These are phyloP conservation scores for Neckera pumila DNA, from an alignment of 225 moss, liverwort and hornwort species.

Conservation along the genomic window DNA sequence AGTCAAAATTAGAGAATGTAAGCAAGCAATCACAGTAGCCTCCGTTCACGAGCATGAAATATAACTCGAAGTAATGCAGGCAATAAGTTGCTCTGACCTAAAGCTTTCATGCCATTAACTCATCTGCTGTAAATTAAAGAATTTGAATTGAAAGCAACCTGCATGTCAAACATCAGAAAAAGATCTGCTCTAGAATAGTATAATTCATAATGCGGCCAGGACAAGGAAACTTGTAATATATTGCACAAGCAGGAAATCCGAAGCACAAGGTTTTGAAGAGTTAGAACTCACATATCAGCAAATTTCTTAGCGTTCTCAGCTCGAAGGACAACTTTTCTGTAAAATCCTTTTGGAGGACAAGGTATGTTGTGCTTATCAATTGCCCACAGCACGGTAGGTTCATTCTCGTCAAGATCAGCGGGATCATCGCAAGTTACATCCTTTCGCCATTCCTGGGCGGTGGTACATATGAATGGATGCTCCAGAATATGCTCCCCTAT, in stretches of 20 bases:
- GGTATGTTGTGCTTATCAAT: constrained; percentile 81
- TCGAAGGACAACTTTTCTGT: constrained; percentile 61
- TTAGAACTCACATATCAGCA: constrained; percentile 55
- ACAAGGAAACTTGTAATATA: background rate
- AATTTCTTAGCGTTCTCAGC: constrained; percentile 53
- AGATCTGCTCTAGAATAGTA: background rate
- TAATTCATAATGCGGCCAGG: background rate
- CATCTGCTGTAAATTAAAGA: background rate
- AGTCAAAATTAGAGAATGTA: background rate
- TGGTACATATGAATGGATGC: constrained; percentile 44
- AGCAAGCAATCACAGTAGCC: background rate
- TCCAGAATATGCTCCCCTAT: constrained; percentile 58
- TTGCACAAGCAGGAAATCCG: background rate
- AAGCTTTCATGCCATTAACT: background rate
- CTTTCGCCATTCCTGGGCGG: constrained; percentile 39
- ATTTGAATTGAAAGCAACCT: background rate
- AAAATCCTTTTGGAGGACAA: constrained; percentile 52
- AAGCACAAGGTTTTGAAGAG: background rate
- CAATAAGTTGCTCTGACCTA: background rate
- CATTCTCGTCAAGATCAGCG: constrained; percentile 49
- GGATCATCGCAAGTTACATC: constrained; percentile 36
- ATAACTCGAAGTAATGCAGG: background rate
- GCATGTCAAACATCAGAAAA: background rate
- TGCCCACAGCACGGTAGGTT: constrained; percentile 54
- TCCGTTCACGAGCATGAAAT: background rate